These are phyloP conservation scores for Tylopilus orsonianus DNA, from an alignment of 1,284 basidiomycete species.

Conservation along the genomic window DNA sequence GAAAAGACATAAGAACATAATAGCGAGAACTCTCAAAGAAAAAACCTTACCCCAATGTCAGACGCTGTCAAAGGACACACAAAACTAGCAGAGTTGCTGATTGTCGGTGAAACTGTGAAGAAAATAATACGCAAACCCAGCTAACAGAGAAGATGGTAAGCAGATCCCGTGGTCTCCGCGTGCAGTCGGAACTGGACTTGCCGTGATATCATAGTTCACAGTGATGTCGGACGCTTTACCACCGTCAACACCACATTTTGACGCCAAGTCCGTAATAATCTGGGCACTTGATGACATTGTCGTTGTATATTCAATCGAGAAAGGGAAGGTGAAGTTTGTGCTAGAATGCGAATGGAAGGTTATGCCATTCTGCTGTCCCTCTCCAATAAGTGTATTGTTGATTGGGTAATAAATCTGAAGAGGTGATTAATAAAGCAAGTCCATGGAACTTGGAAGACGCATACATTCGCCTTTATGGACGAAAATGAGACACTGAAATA, in stretches of 20 bases:
- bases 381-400: constrained; percentile 62
- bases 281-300: constrained; percentile 54
- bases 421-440: constrained; percentile 7
- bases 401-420: constrained; percentile 72
- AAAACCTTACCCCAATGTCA: constrained; percentile 25
- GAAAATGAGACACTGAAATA: constrained; percentile 78
- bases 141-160: constrained; percentile 36
- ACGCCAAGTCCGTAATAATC: constrained; percentile 66
- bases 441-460: constrained; percentile 4
- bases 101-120: constrained; percentile 66
- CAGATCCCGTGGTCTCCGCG: constrained; percentile 8
- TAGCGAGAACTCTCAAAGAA: not conserved
- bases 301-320: constrained; percentile 70
- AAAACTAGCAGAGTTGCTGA: constrained; percentile 68
- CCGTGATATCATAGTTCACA: constrained; percentile 71
- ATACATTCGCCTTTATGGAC: constrained; percentile 65
- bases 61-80: constrained; percentile 57
- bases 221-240: constrained; percentile 52
- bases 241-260: constrained; percentile 65
- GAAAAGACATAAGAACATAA: constrained; percentile 11
- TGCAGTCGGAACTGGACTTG: constrained; percentile 25
- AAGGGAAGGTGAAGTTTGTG: constrained; percentile 82
- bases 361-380: constrained; percentile 60
- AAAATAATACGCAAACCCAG: constrained; percentile 63
- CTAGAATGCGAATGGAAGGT: constrained; percentile 63